A percentile compares a stretch with the other conserved stretches of the same genome.
These are phyloP conservation scores for Paramarasmius palmivorus DNA, from an alignment of 1,284 basidiomycete species.

Conservation along the genomic window DNA sequence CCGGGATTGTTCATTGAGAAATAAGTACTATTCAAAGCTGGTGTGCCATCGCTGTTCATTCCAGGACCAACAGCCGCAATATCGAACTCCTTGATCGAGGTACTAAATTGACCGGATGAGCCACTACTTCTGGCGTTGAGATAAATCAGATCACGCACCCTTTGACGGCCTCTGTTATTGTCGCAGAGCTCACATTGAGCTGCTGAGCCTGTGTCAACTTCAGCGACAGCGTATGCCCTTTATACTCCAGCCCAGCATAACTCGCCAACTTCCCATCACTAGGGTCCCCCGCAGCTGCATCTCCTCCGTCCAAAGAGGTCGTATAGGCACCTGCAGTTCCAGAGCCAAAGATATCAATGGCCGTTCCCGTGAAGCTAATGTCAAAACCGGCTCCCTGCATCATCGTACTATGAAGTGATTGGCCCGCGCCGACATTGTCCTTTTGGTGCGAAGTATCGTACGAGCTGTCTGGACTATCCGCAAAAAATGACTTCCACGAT, in stretches of 20 bases:
- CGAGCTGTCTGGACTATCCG: slow-evolving; percentile 12
- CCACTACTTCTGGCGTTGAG: not conserved
- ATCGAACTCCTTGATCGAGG: slow-evolving; percentile 4
- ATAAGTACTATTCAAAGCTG: slow-evolving; percentile 4
- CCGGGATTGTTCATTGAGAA: slow-evolving; percentile 16
- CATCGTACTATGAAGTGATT: slow-evolving; percentile 16
- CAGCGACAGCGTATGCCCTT: slow-evolving; percentile 17
- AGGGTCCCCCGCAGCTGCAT: slow-evolving; percentile 11
- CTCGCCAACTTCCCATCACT: slow-evolving; percentile 15
- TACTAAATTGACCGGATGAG: not conserved
- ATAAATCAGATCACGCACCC: slow-evolving; percentile 1
- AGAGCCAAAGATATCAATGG: slow-evolving; percentile 17
- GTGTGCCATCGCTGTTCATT: slow-evolving; percentile 9
- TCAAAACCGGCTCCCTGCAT: slow-evolving; percentile 15
- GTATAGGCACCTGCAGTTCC: slow-evolving; percentile 20
- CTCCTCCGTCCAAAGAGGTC: slow-evolving; percentile 16
- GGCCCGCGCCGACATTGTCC: slow-evolving; percentile 15
- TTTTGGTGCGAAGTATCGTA: slow-evolving; percentile 18
- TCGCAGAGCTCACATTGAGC: slow-evolving; percentile 14
- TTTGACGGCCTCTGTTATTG: slow-evolving; percentile 6
- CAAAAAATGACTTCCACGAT: slow-evolving; percentile 16
- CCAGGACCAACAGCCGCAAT: slow-evolving; percentile 6
- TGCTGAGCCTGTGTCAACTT: slow-evolving; percentile 12
- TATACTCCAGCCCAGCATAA: slow-evolving; percentile 16
- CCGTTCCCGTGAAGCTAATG: slow-evolving; percentile 18